These are phyloP conservation scores for Teratosphaeriaceae sp. DNA, from an alignment of 2,329 filamentous ascomycete species.

Conservation along the genomic window DNA sequence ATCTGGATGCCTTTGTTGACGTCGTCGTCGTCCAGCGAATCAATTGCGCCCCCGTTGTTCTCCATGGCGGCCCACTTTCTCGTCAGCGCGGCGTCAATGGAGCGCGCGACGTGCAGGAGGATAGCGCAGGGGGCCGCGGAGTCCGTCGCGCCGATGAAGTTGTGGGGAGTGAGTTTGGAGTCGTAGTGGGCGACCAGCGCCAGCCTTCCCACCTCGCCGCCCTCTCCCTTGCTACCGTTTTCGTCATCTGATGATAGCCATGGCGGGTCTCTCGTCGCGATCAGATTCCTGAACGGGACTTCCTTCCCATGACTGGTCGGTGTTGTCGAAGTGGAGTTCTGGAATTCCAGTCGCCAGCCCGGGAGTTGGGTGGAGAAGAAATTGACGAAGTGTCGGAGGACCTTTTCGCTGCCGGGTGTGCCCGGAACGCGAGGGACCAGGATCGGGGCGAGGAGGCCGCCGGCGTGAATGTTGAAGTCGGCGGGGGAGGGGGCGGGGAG, in stretches of 20 bases:
- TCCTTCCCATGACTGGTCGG: slow-evolving; percentile 64
- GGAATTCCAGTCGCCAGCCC: slow-evolving; percentile 71
- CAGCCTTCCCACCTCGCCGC: slow-evolving; percentile 70
- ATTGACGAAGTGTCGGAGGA: slow-evolving; percentile 73
- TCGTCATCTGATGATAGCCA: no score
- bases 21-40: slow-evolving; percentile 46
- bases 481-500: slow-evolving; percentile 60
- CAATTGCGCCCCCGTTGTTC: slow-evolving; percentile 36
- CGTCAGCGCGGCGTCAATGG: slow-evolving; percentile 71
- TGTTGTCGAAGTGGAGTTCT: slow-evolving; percentile 84
- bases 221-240: slow-evolving; percentile 35
- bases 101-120: slow-evolving; percentile 77
- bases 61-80: slow-evolving; percentile 74
- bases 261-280: slow-evolving; percentile 82
- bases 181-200: slow-evolving; percentile 95
- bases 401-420: slow-evolving; percentile 64
- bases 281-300: slow-evolving; percentile 80
- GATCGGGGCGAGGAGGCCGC: slow-evolving; percentile 76
- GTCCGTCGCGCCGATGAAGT: slow-evolving; percentile 90
- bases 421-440: slow-evolving; percentile 83
- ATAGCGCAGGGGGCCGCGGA: slow-evolving; percentile 93
- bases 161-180: slow-evolving; percentile 68
- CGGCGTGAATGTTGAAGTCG: slow-evolving; percentile 66
- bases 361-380: slow-evolving; percentile 74
- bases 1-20: slow-evolving; percentile 82